Evolutionary conservation across 805 yeast genomes (phyloP), one percentile per base, ranked within the genome.

Genomic region (Suhomyces kilbournensis): DNA sequence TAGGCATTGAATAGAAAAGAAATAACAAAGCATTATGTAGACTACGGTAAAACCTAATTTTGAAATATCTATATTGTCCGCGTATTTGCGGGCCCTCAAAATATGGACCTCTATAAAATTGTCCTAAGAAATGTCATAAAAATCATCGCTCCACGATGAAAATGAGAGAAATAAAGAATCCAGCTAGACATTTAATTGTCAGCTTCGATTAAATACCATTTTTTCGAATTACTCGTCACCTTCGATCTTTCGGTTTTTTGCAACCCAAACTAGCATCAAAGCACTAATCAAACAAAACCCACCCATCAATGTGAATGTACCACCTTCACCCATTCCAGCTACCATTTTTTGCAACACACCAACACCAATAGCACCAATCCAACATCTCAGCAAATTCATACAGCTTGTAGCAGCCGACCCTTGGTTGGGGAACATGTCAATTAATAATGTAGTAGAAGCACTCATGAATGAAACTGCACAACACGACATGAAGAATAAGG

Each of bases 321-420:
- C 94, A 1, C 97, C 97, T 10, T 80, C 67, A 0, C 82, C 81
- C 81, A 91, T 73, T 0, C 70, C 54, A 0, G 52, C 50, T 12
- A 76, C 72, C 93, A 91, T 87, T 47, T 70, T 76, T 19, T 82
- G 78, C 19, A 89, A 72, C 2, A 83, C 84, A 0, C 88, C 94
- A 19, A 86, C 77, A 43, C 87, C 83, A 1, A 82, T 76, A 0
- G 96, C 96, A 28, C 86, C 85, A 46, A 82, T 60, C n/a, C 81
- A 72, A 63, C 97, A 91, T 59, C 97, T 73, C 20, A 83, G 75
- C 26, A 90, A 69, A 62, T 91, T 91, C 56, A 86, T 75, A 47
- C 87, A 76, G 8, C 94, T 86, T 0, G 90, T 79, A 4, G 92
- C 86, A 3, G 93, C 81, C 0, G 96, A 88, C 0, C 90, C 78